phyloP scores from a whole-genome alignment of 139 green algal species.

The Klebsormidium nitens region DNA sequence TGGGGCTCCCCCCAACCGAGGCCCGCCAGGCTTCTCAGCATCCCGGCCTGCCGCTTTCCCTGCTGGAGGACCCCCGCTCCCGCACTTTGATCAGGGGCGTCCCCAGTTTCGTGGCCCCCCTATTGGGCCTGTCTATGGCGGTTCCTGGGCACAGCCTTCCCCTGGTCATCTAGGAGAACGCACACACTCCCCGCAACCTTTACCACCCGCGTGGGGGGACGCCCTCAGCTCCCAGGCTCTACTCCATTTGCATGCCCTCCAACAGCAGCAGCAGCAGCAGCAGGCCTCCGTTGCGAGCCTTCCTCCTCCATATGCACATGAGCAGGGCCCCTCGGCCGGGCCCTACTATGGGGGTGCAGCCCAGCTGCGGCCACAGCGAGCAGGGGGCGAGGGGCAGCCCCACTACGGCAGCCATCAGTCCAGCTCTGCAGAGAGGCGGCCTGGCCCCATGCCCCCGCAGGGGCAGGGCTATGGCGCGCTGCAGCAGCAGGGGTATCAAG shows the following conservation, averaged over 20 bases:
- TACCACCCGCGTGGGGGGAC: too few species aligned
- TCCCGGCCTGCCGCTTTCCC: not conserved
- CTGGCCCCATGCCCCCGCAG: not conserved
- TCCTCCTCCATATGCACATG: not conserved
- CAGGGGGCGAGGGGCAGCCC: too few species aligned
- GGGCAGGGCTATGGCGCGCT: not conserved
- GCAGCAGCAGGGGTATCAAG: slow-evolving; percentile 5
- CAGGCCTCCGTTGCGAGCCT: not conserved
- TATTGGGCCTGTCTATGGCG: not conserved
- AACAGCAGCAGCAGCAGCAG: too few species aligned
- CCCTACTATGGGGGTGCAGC: not conserved
- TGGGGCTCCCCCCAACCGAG: not conserved
- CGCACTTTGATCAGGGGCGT: not conserved
- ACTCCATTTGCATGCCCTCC: too few species aligned
- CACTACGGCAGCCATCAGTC: slow-evolving; percentile 5
- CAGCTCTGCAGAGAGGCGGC: not conserved
- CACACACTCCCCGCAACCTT: too few species aligned
- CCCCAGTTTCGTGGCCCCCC: not conserved
- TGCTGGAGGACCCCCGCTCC: not conserved
- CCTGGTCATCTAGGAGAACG: too few species aligned
- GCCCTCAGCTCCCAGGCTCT: too few species aligned
- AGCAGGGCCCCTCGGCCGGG: not conserved
- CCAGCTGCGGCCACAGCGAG: slow-evolving; percentile 6
- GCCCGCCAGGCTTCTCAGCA: not conserved
- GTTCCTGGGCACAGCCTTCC: too few species aligned